Base-by-base conservation (phyloP, 2,329 filamentous ascomycete genomes). In the Colletotrichum sp. region DNA sequence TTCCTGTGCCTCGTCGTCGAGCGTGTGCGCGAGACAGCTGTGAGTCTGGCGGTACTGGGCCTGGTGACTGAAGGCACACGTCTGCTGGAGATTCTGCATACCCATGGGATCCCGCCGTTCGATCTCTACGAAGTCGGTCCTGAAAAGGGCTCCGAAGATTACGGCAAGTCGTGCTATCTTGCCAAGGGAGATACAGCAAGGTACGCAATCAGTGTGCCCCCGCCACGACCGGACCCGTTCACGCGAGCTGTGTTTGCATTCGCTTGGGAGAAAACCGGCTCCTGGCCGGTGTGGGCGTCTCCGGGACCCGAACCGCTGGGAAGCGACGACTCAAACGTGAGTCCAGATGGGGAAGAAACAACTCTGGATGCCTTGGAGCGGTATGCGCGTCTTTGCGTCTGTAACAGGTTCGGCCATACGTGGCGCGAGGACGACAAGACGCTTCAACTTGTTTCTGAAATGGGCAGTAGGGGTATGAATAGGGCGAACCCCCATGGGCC, bases 401-500 rank as follows among this genome's bases (percentile, higher is more conserved):
- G 69, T 43, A 66, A 71, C 22, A 18, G 69, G 10, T 71, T 71
- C 61, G 69, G 60, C 5, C 28, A n/a, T 3, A 12, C 16, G 2
- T 71, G 69, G 69, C 60, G 48, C 1, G 61, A 66, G n/a, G 69
- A 71, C 13, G 13, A 56, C 22, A 43, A 56, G 30, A 66, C 69
- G 9, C 62, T 55, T 27, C 25, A 39, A 30, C 30, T 58, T 12
- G 61, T 30, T 62, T 34, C 27, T 15, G 69, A 34, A 8, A 27
- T 71, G 39, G 60, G 55, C 6, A 27, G 32, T 16, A 27, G n/a
- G 22, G n/a, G 62, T 2, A 48, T 39, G 22, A 66, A 71, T 6
- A 56, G 69, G n/a, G 61, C 69, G 22, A 71, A 67, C 60, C 69
- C 69, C 3, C 69, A 71, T 8, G 69, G 69, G 18, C 69, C 69